phyloP scores from a whole-genome alignment of 345 rosid species.

The Eucalyptus curtisii region DNA sequence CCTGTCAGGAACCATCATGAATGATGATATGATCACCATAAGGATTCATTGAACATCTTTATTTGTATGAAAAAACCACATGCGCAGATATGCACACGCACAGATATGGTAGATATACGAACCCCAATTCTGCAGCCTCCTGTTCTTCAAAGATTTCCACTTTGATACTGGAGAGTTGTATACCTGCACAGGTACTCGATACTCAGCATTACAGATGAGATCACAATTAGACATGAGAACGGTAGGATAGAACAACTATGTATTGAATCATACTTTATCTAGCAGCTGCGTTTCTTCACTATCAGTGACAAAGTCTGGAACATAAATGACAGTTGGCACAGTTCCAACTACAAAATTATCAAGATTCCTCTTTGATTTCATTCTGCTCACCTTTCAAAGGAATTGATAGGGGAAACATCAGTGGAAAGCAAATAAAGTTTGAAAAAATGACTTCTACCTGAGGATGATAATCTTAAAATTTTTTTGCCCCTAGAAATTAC shows the following conservation, averaged over 20 bases:
- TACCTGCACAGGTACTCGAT: constrained; percentile 10
- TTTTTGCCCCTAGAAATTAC: background rate
- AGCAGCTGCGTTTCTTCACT: constrained; percentile 49
- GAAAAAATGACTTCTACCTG: background rate
- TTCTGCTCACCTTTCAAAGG: background rate
- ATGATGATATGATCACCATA: background rate
- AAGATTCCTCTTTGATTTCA: constrained; percentile 12
- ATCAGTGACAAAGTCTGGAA: constrained; percentile 51
- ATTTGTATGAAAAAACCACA: background rate
- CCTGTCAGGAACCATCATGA: constrained; percentile 31
- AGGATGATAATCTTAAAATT: background rate
- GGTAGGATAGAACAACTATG: background rate
- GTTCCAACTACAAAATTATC: constrained; percentile 39
- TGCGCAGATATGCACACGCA: background rate
- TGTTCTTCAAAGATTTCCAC: constrained; percentile 82
- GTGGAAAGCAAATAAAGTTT: background rate
- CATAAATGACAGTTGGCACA: constrained; percentile 51
- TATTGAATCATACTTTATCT: constrained; percentile 18
- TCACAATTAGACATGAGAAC: background rate
- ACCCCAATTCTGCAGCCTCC: constrained; percentile 96
- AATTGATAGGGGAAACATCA: background rate
- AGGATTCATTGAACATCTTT: background rate
- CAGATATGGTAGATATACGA: background rate
- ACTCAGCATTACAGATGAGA: background rate
- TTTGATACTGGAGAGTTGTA: constrained; percentile 58